Conservation (phyloP, 2,329 filamentous ascomycete species). For the Colletotrichum sp. region DNA sequence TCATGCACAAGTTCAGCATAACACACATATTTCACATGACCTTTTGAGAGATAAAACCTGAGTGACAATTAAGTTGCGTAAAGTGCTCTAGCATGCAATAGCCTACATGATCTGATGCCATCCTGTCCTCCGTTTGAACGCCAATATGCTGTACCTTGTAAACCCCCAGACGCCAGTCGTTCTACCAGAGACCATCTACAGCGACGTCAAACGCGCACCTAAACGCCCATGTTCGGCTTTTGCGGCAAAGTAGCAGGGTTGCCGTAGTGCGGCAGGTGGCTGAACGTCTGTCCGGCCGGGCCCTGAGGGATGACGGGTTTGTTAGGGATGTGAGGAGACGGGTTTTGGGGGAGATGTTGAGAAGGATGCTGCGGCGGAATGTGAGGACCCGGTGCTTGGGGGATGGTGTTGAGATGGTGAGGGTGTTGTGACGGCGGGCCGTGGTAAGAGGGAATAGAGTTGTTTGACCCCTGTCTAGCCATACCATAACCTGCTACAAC, state of each 20-base stretch:
- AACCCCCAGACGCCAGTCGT: conserved; percentile 14
- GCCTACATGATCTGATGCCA: conserved; percentile 17
- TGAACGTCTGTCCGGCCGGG: conserved; percentile 49
- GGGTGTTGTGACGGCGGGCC: conserved; percentile 33
- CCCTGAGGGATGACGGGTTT: conserved; percentile 50
- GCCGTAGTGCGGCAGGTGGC: conserved; percentile 61
- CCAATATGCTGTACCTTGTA: conserved; percentile 18
- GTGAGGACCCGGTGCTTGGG: conserved; percentile 31
- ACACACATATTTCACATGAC: not conserved
- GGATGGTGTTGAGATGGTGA: conserved; percentile 46
- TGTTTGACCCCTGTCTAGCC: conserved; percentile 61
- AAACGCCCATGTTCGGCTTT: conserved; percentile 53
- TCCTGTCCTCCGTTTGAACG: conserved; percentile 20
- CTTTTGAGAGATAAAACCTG: conserved; percentile 3
- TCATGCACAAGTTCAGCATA: conserved; percentile 7
- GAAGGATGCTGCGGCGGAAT: conserved; percentile 41
- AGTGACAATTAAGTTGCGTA: conserved; percentile 20
- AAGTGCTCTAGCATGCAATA: conserved; percentile 21
- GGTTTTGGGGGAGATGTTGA: conserved; percentile 49
- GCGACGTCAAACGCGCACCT: conserved; percentile 12
- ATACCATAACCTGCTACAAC: conserved; percentile 54
- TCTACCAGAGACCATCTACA: conserved; percentile 15
- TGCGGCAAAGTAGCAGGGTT: conserved; percentile 66
- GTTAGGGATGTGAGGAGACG: conserved; percentile 46
- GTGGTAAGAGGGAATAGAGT: conserved; percentile 57